Evolutionary conservation across 1,139 yeast genomes (phyloP).

Genomic region (Yamadazyma diddensiae): DNA sequence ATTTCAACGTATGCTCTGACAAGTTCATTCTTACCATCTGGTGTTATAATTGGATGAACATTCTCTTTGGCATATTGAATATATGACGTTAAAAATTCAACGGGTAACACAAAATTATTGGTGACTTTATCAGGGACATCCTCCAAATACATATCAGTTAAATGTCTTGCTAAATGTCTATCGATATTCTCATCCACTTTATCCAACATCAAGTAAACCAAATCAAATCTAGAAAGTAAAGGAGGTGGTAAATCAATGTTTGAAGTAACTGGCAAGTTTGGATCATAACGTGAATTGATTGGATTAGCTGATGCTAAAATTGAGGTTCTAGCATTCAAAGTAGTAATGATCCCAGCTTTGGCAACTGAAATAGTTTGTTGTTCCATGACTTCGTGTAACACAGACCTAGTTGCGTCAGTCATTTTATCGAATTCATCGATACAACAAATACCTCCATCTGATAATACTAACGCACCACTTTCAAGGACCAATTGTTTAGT

Average conservation of each 20-base stretch:
- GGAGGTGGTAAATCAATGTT: conserved; percentile 98
- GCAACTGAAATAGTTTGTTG: conserved; percentile 98
- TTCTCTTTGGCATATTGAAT: conserved; percentile 91
- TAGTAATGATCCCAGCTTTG: conserved; percentile 96
- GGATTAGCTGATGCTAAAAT: conserved; percentile 97
- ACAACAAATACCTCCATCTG: conserved; percentile 98
- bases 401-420: conserved; percentile 93
- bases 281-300: conserved; percentile 93
- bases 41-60: conserved; percentile 71
- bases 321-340: conserved; percentile 93
- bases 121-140: conserved; percentile 79
- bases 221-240: conserved; percentile 86
- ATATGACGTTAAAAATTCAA: conserved; percentile 82
- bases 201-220: conserved; percentile 88
- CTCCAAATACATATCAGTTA: conserved; percentile 89
- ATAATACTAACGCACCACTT: conserved; percentile 92
- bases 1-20: conserved; percentile 90
- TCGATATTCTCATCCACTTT: conserved; percentile 86
- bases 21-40: conserved; percentile 78
- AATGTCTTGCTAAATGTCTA: conserved; percentile 82
- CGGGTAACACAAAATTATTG: conserved; percentile 66
- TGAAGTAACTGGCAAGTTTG: conserved; percentile 87
- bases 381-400: conserved; percentile 98
- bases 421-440: conserved; percentile 98
- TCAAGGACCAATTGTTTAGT: conserved; percentile 91